These are phyloP conservation scores for Carex littledalei DNA, from an alignment of 176 grass and related monocot genomes.

Conservation along the genomic window DNA sequence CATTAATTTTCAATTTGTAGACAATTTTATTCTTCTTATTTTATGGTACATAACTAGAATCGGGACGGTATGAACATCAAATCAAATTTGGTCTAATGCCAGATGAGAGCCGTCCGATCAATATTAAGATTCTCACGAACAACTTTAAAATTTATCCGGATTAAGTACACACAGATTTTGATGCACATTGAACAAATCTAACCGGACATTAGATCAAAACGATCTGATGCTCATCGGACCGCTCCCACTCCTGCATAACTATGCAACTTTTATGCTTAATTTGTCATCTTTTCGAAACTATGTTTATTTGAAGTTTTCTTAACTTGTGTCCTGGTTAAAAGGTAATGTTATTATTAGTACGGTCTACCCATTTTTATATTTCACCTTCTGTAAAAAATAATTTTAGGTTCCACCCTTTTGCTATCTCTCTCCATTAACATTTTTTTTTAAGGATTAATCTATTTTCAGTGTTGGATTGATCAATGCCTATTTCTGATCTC, in stretches of 20 bases:
- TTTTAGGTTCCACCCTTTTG: not conserved
- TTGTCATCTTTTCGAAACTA: not conserved
- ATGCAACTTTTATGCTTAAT: not conserved
- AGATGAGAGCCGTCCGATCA: too few species aligned
- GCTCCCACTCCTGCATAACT: not conserved
- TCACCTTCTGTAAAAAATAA: not conserved
- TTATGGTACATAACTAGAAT: not conserved
- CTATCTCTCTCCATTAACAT: not conserved
- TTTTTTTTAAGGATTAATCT: not conserved
- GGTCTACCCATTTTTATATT: not conserved
- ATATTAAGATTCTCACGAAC: too few species aligned
- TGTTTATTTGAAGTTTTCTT: not conserved
- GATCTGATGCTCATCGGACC: too few species aligned
- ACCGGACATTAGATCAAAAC: too few species aligned
- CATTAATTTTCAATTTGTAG: not conserved
- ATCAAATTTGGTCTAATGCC: too few species aligned
- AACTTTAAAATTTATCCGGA: too few species aligned
- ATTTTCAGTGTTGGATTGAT: not conserved
- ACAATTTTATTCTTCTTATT: too few species aligned
- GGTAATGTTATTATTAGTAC: not conserved
- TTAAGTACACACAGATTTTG: too few species aligned
- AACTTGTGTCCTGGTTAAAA: not conserved
- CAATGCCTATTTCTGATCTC: not conserved
- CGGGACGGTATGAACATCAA: too few species aligned
- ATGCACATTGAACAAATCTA: too few species aligned